Evolutionary conservation across 495 filamentous ascomycete species (phyloP).

Genomic region (Gamarada debralockiae): DNA sequence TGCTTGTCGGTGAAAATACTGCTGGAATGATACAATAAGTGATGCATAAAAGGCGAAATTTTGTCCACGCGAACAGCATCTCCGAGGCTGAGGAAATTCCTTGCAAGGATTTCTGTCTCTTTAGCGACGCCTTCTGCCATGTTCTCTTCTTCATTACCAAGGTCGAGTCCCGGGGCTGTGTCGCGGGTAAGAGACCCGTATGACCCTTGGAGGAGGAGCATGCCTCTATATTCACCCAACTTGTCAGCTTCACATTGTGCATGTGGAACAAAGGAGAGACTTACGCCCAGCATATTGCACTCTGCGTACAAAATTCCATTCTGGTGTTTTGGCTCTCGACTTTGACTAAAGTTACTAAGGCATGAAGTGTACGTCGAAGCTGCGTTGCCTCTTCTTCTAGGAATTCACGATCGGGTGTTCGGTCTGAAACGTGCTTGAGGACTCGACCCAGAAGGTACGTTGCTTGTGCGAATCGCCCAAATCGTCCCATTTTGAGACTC

Average conservation of each 20-base stretch:
- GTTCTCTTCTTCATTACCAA: neutral
- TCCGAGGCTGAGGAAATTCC: conserved; percentile 1
- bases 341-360: neutral
- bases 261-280: too few relatives aligned
- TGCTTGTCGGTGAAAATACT: conserved; percentile 26
- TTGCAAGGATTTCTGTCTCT: neutral
- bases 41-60: conserved; percentile 24
- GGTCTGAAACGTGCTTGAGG: neutral
- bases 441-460: conserved; percentile 9
- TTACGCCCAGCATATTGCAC: neutral
- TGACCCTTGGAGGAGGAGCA: conserved; percentile 1
- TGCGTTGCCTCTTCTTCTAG: neutral
- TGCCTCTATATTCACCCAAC: neutral
- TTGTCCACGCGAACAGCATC: neutral
- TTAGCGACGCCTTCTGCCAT: neutral
- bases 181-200: neutral
- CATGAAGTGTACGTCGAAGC: conserved; percentile 4
- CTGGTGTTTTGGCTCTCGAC: neutral
- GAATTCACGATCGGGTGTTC: neutral
- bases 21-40: conserved; percentile 28
- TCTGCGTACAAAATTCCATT: too few relatives aligned
- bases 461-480: neutral
- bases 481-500: conserved; percentile 1
- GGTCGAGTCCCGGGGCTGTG: neutral
- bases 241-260: too few relatives aligned